phyloP scores from a whole-genome alignment of 441 rosid species.

The Breynia disticha region DNA sequence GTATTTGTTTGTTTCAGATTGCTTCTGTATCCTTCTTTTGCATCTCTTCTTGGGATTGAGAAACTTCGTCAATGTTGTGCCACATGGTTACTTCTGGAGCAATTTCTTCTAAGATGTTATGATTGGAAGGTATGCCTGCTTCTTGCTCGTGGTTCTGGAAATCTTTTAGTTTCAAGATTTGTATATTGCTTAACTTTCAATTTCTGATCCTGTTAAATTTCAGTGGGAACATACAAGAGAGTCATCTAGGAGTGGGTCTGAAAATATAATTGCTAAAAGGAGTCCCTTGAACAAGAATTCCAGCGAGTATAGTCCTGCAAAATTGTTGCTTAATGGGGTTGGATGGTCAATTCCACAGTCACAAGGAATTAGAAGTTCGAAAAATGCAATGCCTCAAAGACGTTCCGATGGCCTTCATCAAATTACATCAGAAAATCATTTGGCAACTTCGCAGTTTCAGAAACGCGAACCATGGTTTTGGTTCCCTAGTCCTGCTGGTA shows the following conservation, averaged over 20 bases:
- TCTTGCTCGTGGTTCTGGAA: no score
- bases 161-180: no score
- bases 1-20: conserved; percentile 40
- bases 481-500: conserved; percentile 81
- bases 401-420: conserved; percentile 25
- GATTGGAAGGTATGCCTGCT: conserved; percentile 73
- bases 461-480: conserved; percentile 81
- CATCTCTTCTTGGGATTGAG: conserved; percentile 91
- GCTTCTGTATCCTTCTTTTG: conserved; percentile 84
- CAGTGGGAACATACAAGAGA: conserved; percentile 93
- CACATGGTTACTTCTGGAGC: conserved; percentile 95
- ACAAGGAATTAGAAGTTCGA: conserved; percentile 49
- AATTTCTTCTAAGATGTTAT: conserved; percentile 68
- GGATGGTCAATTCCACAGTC: conserved; percentile 78
- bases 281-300: conserved; percentile 31
- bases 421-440: conserved; percentile 28
- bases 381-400: conserved; percentile 48
- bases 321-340: conserved; percentile 71
- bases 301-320: conserved; percentile 66
- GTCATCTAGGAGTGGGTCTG: conserved; percentile 49
- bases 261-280: conserved; percentile 33
- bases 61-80: conserved; percentile 87
- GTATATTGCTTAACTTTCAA: no score
- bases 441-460: conserved; percentile 35
- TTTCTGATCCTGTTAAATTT: conserved; percentile 33